Percentiles rank a stretch among this genome's conserved stretches.
These are phyloP conservation scores for Prototheca cutis DNA, from an alignment of 163 green algal species.

Conservation along the genomic window DNA sequence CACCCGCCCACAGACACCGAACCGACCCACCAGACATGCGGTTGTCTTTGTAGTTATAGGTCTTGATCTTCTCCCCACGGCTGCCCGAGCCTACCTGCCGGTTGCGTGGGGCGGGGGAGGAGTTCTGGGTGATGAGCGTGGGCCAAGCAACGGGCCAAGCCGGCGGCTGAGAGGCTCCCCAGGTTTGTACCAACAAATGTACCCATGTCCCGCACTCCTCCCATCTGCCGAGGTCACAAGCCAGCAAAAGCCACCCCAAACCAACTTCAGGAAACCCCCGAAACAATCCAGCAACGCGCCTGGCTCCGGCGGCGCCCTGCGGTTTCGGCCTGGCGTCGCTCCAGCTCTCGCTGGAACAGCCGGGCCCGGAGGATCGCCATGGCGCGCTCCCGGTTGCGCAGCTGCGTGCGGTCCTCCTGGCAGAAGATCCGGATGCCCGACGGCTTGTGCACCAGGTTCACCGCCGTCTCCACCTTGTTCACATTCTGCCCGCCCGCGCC, in stretches of 20 bases:
- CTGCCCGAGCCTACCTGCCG: slow-evolving; percentile 86
- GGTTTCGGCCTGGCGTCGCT: slow-evolving; percentile 79
- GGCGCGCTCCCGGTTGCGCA: slow-evolving; percentile 86
- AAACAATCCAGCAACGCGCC: slow-evolving; percentile 9
- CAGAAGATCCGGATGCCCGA: slow-evolving; percentile 96
- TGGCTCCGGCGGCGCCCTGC: slow-evolving; percentile 47
- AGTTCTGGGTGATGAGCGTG: no score
- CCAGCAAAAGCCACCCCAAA: not conserved
- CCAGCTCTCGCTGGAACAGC: slow-evolving; percentile 90
- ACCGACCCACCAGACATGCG: slow-evolving; percentile 44
- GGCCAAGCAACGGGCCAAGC: no score
- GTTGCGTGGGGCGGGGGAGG: no score
- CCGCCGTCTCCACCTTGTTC: slow-evolving; percentile 97
- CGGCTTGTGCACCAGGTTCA: slow-evolving; percentile 93
- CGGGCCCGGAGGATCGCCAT: slow-evolving; percentile 72
- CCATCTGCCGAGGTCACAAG: no score
- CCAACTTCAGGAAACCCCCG: not conserved
- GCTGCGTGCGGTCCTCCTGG: slow-evolving; percentile 86
- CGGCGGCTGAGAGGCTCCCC: no score
- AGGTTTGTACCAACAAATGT: no score
- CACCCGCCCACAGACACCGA: not conserved
- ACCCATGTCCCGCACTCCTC: no score
- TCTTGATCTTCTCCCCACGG: slow-evolving; percentile 98
- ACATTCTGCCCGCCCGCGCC: slow-evolving; percentile 88
- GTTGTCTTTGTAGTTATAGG: slow-evolving; percentile 98